Evolutionary conservation across 495 filamentous ascomycete genomes (phyloP).

Genomic region (Terfezia claveryi): DNA sequence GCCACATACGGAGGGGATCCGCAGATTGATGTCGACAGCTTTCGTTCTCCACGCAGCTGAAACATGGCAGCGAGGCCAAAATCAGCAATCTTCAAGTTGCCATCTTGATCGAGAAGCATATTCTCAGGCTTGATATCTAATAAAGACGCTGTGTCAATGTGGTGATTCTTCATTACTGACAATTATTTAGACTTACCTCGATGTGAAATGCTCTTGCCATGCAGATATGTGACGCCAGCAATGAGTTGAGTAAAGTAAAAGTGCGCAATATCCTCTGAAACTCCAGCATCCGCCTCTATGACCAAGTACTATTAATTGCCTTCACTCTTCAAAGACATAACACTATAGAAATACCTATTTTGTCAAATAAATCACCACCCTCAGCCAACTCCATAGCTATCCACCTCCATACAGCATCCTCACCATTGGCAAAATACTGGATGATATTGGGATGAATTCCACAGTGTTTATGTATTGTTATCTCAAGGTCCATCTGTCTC

Average conservation of each 20-base stretch:
- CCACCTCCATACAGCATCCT: slow-evolving; percentile 84
- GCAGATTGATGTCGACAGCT: slow-evolving; percentile 68
- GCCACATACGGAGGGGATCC: slow-evolving; percentile 95
- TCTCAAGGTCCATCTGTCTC: slow-evolving; percentile 74
- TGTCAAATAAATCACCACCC: slow-evolving; percentile 95
- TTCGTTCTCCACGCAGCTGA: slow-evolving; percentile 58
- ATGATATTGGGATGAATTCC: slow-evolving; percentile 85
- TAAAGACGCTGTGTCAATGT: not conserved
- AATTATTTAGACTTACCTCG: slow-evolving; percentile 20
- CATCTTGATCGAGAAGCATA: slow-evolving; percentile 57
- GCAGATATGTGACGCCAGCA: slow-evolving; percentile 79
- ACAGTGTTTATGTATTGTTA: slow-evolving; percentile 66
- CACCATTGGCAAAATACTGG: slow-evolving; percentile 65
- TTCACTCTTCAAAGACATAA: too few species aligned
- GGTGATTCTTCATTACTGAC: not conserved
- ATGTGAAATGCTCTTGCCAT: slow-evolving; percentile 74
- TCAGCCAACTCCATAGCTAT: slow-evolving; percentile 96
- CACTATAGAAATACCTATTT: slow-evolving; percentile 34
- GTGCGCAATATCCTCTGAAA: slow-evolving; percentile 79
- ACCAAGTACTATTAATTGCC: not conserved
- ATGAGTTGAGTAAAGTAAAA: slow-evolving; percentile 89
- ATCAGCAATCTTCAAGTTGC: slow-evolving; percentile 87
- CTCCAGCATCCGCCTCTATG: slow-evolving; percentile 70
- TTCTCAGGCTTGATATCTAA: slow-evolving; percentile 77
- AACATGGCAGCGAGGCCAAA: slow-evolving; percentile 93